phyloP scores from a whole-genome alignment of 148 eudicot species.

The Bassia scoparia region DNA sequence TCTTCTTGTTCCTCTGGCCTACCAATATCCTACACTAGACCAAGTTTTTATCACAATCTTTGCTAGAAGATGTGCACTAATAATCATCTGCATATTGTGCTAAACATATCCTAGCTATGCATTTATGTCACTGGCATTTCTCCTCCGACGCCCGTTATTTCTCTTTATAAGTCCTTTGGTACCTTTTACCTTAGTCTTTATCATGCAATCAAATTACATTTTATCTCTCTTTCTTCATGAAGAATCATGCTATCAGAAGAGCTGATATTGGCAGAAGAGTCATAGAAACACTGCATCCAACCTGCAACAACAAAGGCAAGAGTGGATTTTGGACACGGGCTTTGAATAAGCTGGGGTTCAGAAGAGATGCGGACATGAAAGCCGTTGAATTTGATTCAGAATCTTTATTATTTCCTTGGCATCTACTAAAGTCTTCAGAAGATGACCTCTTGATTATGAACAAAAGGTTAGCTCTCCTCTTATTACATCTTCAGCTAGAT shows the following conservation, averaged over 20 bases:
- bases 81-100: no score
- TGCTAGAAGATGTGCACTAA: no score
- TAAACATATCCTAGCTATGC: no score
- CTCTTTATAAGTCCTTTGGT: no score
- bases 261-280: constrained; percentile 82
- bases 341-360: constrained; percentile 47
- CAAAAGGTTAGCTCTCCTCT: constrained; percentile 51
- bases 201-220: constrained; percentile 7
- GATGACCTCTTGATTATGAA: constrained; percentile 47
- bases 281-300: constrained; percentile 69
- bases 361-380: constrained; percentile 25
- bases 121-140: no score
- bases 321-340: constrained; percentile 65
- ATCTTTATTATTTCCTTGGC: constrained; percentile 77
- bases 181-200: no score
- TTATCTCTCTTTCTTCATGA: constrained; percentile 24
- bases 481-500: constrained; percentile 3
- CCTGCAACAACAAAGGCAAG: constrained; percentile 33
- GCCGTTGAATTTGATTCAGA: constrained; percentile 47
- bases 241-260: constrained; percentile 95
- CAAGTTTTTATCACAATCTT: no score
- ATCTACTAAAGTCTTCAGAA: constrained; percentile 55
- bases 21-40: no score
- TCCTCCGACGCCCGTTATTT: no score
- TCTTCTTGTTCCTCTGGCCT: no score